Percentiles rank a stretch among this genome's conserved stretches.
Conservation (phyloP, 164 flowering plant genomes). For the Nymphaea colorata region DNA sequence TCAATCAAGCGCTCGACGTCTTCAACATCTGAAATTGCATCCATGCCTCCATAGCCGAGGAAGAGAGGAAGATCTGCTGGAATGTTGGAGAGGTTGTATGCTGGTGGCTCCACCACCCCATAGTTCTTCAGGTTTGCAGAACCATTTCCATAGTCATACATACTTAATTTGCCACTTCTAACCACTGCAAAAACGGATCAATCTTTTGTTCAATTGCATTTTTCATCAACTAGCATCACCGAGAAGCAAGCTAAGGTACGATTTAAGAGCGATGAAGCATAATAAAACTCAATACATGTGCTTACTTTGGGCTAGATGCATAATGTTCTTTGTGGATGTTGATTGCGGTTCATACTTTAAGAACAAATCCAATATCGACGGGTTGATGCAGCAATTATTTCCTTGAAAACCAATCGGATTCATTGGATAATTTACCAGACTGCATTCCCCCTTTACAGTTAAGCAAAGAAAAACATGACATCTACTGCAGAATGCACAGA, state of each 20-base stretch:
- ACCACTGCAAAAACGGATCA: slow-evolving; percentile 26
- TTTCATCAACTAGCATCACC: no score
- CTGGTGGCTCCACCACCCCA: slow-evolving; percentile 37
- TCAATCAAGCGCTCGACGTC: slow-evolving; percentile 46
- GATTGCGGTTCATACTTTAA: slow-evolving; percentile 53
- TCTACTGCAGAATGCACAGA: neutral
- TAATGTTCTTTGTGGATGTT: slow-evolving; percentile 58
- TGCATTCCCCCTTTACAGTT: no score
- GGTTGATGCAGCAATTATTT: slow-evolving; percentile 53
- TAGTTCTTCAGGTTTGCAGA: slow-evolving; percentile 32
- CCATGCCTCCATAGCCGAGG: slow-evolving; percentile 64
- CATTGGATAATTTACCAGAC: neutral
- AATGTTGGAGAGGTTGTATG: slow-evolving; percentile 50
- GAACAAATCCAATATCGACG: slow-evolving; percentile 41
- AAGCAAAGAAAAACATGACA: no score
- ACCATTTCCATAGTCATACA: slow-evolving; percentile 35
- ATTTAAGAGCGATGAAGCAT: no score
- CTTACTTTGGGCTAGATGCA: slow-evolving; percentile 68
- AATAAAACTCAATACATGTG: neutral
- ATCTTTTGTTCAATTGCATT: no score
- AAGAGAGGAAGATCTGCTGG: slow-evolving; percentile 51
- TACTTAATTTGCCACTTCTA: slow-evolving; percentile 34
- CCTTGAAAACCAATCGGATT: slow-evolving; percentile 18
- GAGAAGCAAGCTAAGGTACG: no score
- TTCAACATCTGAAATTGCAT: slow-evolving; percentile 37